Evolutionary conservation across 345 rosid genomes (phyloP), one percentile per base, ranked within the genome.

Genomic region (Chamaenerion angustifolium): DNA sequence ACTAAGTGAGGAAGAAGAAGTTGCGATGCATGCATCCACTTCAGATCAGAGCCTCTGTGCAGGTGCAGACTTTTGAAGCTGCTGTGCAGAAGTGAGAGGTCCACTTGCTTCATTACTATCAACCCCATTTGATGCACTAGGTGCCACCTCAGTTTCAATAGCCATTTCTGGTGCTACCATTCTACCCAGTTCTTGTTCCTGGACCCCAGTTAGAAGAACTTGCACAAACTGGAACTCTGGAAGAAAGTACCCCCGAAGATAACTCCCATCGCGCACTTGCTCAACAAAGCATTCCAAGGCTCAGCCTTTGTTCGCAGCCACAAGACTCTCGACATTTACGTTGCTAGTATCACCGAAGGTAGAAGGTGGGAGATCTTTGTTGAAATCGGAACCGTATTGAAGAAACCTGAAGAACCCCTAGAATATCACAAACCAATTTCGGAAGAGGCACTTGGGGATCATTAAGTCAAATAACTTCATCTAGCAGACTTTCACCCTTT

Each of bases 221-320:
- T 82, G 95, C 53, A 93, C 97, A 64, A 79, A 93, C 74, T 85
- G 94, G 68, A 88, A 85, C 21, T 81, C 92, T 23, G 99, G 99
- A 66, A 93, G 97, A 79, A 93, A 76, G 71, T 88, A 76, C 46
- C 85, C 94, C 27, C 94, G 81, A 21, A 89, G 62, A 31, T 84
- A 81, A 57, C 95, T 89, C 48, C 97, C 97, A 79, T 89, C 95
- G 46, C 94, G 94, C 58, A 83, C 88, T 66, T 89, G 95, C 82
- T 89, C 97, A 41, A 89, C 97, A 64, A 89, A 73, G 59, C 82
- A 79, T 74, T 89, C 64, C 94, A 89, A 69, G 45, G 95, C 79
- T 50, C 75, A 74, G 46, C 97, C 97, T 65, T 89, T 89, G 64
- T 76, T 89, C 46, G 83, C 76, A 55, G 72, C 71, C 19, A 93